Evolutionary conservation across 2,329 filamentous ascomycete species (phyloP).

Genomic region (Cryphonectria parasitica): DNA sequence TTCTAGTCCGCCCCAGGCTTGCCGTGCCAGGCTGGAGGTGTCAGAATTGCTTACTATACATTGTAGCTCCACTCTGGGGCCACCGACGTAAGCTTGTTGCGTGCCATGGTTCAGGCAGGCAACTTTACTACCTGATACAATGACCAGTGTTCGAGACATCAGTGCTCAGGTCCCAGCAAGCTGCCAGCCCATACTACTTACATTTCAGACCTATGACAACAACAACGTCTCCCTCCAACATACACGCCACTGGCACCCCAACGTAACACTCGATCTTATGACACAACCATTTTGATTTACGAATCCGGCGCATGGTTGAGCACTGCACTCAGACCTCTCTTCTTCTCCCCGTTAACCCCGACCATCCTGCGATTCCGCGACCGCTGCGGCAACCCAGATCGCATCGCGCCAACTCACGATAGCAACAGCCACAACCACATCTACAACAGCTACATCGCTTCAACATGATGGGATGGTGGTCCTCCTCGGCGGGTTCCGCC

Average conservation of each 20-base stretch:
- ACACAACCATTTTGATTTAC: neutral
- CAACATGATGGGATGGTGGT: conserved; percentile 92
- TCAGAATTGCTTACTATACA: neutral
- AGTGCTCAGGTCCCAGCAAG: conserved; percentile 1
- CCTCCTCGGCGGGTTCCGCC: conserved; percentile 84
- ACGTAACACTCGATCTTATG: neutral
- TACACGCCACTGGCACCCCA: neutral
- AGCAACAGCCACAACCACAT: neutral
- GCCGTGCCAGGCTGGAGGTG: neutral
- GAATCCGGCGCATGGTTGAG: neutral
- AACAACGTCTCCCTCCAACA: neutral
- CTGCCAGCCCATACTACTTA: neutral
- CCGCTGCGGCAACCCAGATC: conserved; percentile 7
- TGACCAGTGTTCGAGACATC: conserved; percentile 5
- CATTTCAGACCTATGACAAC: neutral
- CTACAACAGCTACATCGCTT: conserved; percentile 23
- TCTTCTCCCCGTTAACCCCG: neutral
- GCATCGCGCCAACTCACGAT: conserved; percentile 2
- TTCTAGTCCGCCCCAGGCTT: neutral
- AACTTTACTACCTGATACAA: neutral
- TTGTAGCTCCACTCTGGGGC: neutral
- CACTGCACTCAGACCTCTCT: neutral
- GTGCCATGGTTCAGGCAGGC: neutral
- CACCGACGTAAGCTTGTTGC: conserved; percentile 6
- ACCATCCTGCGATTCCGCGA: neutral